Conservation (phyloP, 768 basidiomycete species). For the Mycena amicta region DNA sequence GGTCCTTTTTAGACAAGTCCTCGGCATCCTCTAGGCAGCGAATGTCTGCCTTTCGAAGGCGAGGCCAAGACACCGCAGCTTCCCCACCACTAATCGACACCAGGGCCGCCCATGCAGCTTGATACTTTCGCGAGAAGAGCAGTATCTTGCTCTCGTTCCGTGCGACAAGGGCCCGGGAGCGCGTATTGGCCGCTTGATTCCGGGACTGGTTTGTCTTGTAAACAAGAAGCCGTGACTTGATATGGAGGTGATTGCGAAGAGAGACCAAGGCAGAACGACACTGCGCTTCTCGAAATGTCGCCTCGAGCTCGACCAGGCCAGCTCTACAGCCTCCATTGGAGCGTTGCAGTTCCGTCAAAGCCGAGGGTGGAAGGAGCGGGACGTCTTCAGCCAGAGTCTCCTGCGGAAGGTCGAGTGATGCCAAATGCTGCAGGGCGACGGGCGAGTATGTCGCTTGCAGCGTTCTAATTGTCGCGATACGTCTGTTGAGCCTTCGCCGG, state of each 20-base stretch:
- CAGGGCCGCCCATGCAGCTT: slow-evolving; percentile 5
- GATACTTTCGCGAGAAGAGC: slow-evolving; percentile 6
- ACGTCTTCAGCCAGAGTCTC: neutral
- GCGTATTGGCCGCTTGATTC: slow-evolving; percentile 9
- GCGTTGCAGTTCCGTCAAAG: neutral
- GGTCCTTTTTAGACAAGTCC: neutral
- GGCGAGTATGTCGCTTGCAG: slow-evolving; percentile 7
- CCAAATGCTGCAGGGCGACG: neutral
- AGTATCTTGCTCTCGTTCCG: slow-evolving; percentile 10
- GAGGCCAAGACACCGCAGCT: neutral
- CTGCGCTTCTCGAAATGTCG: slow-evolving; percentile 8
- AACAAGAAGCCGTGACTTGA: neutral
- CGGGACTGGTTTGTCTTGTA: slow-evolving; percentile 2
- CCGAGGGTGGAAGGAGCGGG: slow-evolving; percentile 6
- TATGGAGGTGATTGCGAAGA: slow-evolving; percentile 8
- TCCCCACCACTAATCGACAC: neutral
- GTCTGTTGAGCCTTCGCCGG: neutral
- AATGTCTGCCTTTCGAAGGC: neutral
- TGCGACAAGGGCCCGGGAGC: slow-evolving; percentile 1
- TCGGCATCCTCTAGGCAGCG: slow-evolving; percentile 1
- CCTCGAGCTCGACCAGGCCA: slow-evolving; percentile 1
- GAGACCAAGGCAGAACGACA: neutral
- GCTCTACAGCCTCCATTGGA: neutral
- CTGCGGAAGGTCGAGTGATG: neutral
- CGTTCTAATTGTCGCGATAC: neutral